phyloP scores from a whole-genome alignment of 176 grass and related monocot species.

The Stipa capillata region DNA sequence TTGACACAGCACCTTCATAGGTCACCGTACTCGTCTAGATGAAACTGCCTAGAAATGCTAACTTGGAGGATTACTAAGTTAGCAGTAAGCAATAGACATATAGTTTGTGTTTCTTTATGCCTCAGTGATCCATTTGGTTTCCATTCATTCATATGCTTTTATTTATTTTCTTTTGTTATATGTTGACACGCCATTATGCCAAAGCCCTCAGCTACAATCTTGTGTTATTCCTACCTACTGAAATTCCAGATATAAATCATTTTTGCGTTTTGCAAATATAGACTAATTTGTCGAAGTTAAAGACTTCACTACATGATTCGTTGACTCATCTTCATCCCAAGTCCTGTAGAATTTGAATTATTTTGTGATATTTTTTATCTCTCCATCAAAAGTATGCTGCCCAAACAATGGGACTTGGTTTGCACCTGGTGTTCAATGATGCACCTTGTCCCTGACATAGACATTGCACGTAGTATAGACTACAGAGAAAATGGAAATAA shows the following conservation, averaged over 20 bases:
- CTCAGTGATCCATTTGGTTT: not conserved
- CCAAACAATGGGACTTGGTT: not conserved
- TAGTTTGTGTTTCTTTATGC: not conserved
- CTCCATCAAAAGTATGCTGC: not conserved
- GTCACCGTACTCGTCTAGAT: not conserved
- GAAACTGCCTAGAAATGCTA: not conserved
- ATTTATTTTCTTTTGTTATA: not conserved
- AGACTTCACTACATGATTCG: not conserved
- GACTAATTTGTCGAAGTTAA: not conserved
- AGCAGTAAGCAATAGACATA: not conserved
- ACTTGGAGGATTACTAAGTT: not conserved
- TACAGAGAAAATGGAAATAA: not conserved
- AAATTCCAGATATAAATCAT: too few species aligned
- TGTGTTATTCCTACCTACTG: too few species aligned
- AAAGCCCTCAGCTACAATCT: too few species aligned
- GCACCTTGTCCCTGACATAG: not conserved
- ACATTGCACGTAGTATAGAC: not conserved
- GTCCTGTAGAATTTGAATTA: not conserved
- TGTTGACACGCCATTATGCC: not conserved
- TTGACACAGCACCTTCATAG: conserved; percentile 49
- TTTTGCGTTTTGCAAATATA: not conserved
- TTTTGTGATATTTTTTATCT: not conserved
- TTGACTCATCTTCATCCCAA: not conserved
- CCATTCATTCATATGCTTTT: not conserved
- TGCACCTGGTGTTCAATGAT: not conserved